Evolutionary conservation across 164 flowering plant species (phyloP).

Genomic region (Aristolochia fimbriata): DNA sequence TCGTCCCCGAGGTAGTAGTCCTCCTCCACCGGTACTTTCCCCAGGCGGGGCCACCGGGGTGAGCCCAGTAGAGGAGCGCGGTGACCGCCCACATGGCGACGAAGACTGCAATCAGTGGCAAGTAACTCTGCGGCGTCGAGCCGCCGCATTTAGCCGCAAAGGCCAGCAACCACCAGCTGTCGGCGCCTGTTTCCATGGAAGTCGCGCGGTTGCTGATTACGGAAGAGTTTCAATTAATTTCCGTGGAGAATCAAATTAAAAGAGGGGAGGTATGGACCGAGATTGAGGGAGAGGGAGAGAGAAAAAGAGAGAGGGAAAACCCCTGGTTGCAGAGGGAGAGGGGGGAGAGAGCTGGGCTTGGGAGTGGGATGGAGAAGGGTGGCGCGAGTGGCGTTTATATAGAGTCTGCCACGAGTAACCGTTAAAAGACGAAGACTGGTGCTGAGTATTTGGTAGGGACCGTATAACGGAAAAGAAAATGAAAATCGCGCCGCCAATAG

Average conservation of each 20-base stretch:
- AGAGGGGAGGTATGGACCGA: neutral
- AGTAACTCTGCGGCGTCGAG: conserved; percentile 8
- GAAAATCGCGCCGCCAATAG: too few relatives aligned
- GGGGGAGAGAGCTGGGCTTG: neutral
- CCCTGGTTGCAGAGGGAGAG: neutral
- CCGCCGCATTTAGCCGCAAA: conserved; percentile 26
- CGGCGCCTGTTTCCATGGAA: conserved; percentile 19
- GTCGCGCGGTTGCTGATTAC: too few relatives aligned
- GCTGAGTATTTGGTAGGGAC: too few relatives aligned
- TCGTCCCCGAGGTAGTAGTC: neutral
- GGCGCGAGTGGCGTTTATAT: neutral
- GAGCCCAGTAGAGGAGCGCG: conserved; percentile 26
- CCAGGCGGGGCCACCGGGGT: conserved; percentile 65
- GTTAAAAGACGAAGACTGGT: neutral
- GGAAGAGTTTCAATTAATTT: neutral
- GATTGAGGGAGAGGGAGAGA: neutral
- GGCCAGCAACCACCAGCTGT: conserved; percentile 29
- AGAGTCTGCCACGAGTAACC: neutral
- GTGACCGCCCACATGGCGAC: conserved; percentile 15
- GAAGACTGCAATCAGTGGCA: conserved; percentile 6
- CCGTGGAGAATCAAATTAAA: neutral
- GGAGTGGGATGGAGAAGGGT: neutral
- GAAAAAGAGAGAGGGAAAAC: conserved; percentile 3
- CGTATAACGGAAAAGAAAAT: too few relatives aligned
- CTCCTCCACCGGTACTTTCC: conserved; percentile 21